phyloP scores from a whole-genome alignment of 1,284 basidiomycete genomes.

The Abortiporus biennis region DNA sequence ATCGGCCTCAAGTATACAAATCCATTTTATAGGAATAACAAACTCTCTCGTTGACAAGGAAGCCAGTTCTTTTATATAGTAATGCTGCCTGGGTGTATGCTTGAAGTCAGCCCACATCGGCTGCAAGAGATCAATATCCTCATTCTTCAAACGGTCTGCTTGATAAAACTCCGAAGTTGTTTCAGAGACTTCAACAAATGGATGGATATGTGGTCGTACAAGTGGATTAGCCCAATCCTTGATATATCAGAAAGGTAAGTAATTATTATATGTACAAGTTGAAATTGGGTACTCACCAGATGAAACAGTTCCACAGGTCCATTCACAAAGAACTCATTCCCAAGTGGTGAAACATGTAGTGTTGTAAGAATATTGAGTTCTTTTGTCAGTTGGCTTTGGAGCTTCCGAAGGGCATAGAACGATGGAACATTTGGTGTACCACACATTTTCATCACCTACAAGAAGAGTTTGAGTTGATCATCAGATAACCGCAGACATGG shows the following conservation, averaged over 20 bases:
- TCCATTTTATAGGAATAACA: slow-evolving; percentile 17
- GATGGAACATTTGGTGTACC: slow-evolving; percentile 26
- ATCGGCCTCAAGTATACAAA: slow-evolving; percentile 1
- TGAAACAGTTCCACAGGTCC: slow-evolving; percentile 18
- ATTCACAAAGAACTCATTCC: slow-evolving; percentile 27
- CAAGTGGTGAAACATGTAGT: slow-evolving; percentile 17
- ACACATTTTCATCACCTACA: slow-evolving; percentile 28
- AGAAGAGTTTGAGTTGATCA: slow-evolving; percentile 23
- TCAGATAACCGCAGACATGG: slow-evolving; percentile 27
- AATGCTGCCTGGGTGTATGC: slow-evolving; percentile 11
- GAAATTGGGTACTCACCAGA: slow-evolving; percentile 16
- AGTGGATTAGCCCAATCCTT: slow-evolving; percentile 32
- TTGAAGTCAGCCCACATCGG: slow-evolving; percentile 30
- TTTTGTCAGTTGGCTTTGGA: slow-evolving; percentile 16
- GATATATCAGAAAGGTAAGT: not conserved
- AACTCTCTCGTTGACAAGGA: slow-evolving; percentile 14
- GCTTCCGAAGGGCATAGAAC: slow-evolving; percentile 20
- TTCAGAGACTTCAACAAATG: slow-evolving; percentile 24
- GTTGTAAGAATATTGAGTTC: slow-evolving; percentile 13
- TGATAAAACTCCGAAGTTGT: slow-evolving; percentile 26
- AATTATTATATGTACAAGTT: not conserved
- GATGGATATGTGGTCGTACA: slow-evolving; percentile 21
- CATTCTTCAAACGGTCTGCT: slow-evolving; percentile 17
- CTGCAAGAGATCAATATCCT: slow-evolving; percentile 19
- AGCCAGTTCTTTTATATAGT: slow-evolving; percentile 24